Evolutionary conservation across 2,329 filamentous ascomycete species (phyloP), one percentile per base, ranked within the genome.

Genomic region (Uncinocarpus reesii): DNA sequence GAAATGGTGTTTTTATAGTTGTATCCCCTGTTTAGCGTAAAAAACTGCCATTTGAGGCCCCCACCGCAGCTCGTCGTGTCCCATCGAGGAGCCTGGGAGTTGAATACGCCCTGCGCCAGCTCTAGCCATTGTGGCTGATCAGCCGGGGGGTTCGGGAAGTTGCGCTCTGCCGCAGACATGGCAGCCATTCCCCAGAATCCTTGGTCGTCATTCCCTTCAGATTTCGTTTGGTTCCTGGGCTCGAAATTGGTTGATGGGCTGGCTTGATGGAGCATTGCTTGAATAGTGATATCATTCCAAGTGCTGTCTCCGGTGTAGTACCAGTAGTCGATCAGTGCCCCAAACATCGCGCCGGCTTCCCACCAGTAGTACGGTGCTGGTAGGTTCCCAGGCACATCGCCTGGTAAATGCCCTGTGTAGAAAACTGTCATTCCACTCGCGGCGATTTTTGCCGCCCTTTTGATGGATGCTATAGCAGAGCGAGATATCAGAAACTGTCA

Each of bases 11-110:
- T 74, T 58, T 73, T 73, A 58, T 74, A 71, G 42, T 69, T 62
- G 55, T 69, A 76, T 7, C 73, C 73, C 36, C 63, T 65, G 55
- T 74, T 74, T 62, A 72, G 73, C 5, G 66, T 62, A 57, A 69
- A 88, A 49, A 92, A 83, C 66, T 92, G 86, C 86, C 86, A 93
- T 52, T 82, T 76, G 54, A 93, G 67, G 7, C 86, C 86, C 42
- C 86, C 86, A 37, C 67, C 70, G 65, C 86, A 92, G 1, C 69
- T 71, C 0, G 66, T 60, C 10, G 65, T 67, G 55, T 89, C 81
- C 81, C 84, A 89, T 18, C 85, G 76, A 11, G 65, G 65, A 1
- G 77, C 77, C 60, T 86, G 86, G 49, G 82, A 78, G 68, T 89
- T 86, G 65, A 88, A 92, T 6, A 86, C 82, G 10, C 80, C 81